Evolutionary conservation across 2,329 filamentous ascomycete genomes (phyloP).

Genomic region (Hortaea werneckii): DNA sequence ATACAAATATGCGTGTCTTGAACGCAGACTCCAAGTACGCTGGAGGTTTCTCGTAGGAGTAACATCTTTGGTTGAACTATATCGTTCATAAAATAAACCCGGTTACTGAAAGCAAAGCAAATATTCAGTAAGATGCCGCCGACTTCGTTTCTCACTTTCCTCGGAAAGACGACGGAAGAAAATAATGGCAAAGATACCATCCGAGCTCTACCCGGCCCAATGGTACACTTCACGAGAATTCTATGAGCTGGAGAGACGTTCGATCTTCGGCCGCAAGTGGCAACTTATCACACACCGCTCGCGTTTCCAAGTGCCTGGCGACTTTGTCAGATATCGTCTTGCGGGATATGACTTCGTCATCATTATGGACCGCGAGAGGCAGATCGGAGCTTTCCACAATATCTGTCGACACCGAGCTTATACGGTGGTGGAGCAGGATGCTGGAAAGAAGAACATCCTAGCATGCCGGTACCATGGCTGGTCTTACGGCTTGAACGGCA

Average conservation of each 20-base stretch:
- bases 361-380: conserved; percentile 39
- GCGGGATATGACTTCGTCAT: conserved; percentile 43
- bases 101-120: too few relatives aligned
- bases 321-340: conserved; percentile 46
- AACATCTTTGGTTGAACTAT: too few relatives aligned
- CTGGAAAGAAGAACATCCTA: conserved; percentile 43
- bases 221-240: conserved; percentile 47
- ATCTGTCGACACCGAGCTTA: conserved; percentile 52
- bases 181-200: neutral
- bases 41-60: too few relatives aligned
- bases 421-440: conserved; percentile 42
- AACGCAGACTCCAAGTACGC: too few relatives aligned
- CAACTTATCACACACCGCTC: conserved; percentile 45
- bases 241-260: conserved; percentile 47
- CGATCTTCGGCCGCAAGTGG: conserved; percentile 50
- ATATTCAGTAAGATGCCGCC: too few relatives aligned
- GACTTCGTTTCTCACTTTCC: too few relatives aligned
- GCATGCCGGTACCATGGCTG: conserved; percentile 49
- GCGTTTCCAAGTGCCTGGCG: conserved; percentile 42
- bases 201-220: conserved; percentile 38
- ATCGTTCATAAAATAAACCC: too few relatives aligned
- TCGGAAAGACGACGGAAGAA: too few relatives aligned
- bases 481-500: neutral
- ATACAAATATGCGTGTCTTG: too few relatives aligned
- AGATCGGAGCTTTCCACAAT: conserved; percentile 51